Percentiles rank a stretch among this genome's conserved stretches.
Evolutionary conservation across 2,329 filamentous ascomycete species (phyloP).

Genomic region (Claviceps spartinae): DNA sequence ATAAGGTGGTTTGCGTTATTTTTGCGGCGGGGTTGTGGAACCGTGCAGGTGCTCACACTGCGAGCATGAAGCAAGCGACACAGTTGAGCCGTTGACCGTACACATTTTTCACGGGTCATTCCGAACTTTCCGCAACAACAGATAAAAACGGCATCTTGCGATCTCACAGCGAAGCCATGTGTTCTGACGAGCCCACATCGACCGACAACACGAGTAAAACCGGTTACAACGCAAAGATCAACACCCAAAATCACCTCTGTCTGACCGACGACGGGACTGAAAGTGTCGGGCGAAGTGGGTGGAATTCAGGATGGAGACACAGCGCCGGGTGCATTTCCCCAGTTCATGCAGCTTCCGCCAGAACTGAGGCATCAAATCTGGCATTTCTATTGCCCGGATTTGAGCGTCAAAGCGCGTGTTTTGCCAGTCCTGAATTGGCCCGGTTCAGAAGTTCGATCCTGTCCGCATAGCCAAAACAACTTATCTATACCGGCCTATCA

Average conservation of each 20-base stretch:
- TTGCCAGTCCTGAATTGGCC: slow-evolving; percentile 6
- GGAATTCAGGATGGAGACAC: background rate
- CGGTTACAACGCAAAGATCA: slow-evolving; percentile 2
- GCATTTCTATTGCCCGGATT: slow-evolving; percentile 19
- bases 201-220: slow-evolving; percentile 1
- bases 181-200: background rate
- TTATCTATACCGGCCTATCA: slow-evolving; percentile 10
- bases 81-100: no score
- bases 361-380: slow-evolving; percentile 23
- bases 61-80: no score
- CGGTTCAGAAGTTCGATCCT: background rate
- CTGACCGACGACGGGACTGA: slow-evolving; percentile 7
- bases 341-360: slow-evolving; percentile 16
- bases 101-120: no score
- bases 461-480: slow-evolving; percentile 3
- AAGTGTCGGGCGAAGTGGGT: slow-evolving; percentile 3
- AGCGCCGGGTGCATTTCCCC: slow-evolving; percentile 9
- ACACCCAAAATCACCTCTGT: background rate
- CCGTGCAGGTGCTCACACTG: no score
- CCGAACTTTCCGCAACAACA: no score
- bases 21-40: no score
- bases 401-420: slow-evolving; percentile 12
- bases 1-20: no score
- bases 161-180: background rate
- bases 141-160: background rate